Percentiles rank a stretch among this genome's conserved stretches.
phyloP scores from a whole-genome alignment of 441 rosid genomes.

The Adansonia grandidieri region DNA sequence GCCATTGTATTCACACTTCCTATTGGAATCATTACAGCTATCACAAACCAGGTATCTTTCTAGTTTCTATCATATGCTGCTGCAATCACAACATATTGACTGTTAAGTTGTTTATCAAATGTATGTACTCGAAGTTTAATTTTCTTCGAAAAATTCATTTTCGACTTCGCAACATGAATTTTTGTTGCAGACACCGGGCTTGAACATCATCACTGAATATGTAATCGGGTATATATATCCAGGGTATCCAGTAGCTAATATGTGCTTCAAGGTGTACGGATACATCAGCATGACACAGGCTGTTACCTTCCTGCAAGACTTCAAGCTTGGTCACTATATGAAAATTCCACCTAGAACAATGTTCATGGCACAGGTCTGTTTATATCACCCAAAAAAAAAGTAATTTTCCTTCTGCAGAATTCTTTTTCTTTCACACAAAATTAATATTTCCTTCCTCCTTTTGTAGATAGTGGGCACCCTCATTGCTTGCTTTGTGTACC shows the following conservation, averaged over 20 bases:
- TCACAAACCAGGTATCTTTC: slow-evolving; percentile 77
- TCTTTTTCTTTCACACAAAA: no score
- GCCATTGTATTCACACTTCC: slow-evolving; percentile 90
- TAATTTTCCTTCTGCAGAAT: no score
- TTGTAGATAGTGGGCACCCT: slow-evolving; percentile 76
- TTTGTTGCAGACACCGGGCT: slow-evolving; percentile 70
- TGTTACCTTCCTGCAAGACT: slow-evolving; percentile 82
- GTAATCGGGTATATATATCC: slow-evolving; percentile 92
- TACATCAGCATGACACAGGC: slow-evolving; percentile 94
- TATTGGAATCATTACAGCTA: slow-evolving; percentile 86
- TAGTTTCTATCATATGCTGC: neutral
- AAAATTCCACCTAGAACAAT: slow-evolving; percentile 90
- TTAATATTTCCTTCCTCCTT: slow-evolving; percentile 12
- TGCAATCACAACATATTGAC: neutral
- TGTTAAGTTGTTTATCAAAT: neutral
- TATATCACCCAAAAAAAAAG: no score
- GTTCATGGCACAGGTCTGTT: slow-evolving; percentile 88
- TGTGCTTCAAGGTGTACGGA: slow-evolving; percentile 96
- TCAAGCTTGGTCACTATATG: slow-evolving; percentile 97
- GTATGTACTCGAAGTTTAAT: neutral
- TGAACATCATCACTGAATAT: slow-evolving; percentile 86
- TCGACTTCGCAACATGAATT: neutral
- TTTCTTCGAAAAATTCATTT: neutral
- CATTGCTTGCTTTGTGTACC: slow-evolving; percentile 73
- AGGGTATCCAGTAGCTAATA: slow-evolving; percentile 90